These are phyloP conservation scores for Exophiala bonariae DNA, from an alignment of 2,329 filamentous ascomycete genomes.

Conservation along the genomic window DNA sequence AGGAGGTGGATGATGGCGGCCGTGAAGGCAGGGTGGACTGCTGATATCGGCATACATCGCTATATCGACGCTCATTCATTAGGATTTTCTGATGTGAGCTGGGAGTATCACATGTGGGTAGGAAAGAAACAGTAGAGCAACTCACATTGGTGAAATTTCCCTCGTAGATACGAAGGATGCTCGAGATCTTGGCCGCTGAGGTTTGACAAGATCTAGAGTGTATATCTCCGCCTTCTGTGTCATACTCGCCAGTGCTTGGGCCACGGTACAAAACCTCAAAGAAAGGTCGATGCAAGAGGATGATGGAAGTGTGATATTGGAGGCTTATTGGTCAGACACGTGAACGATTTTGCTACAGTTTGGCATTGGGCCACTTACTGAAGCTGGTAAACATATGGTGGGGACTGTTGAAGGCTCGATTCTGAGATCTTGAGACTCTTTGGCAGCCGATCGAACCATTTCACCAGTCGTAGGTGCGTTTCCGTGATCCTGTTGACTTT, in stretches of 20 bases:
- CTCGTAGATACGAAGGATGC: constrained; percentile 6
- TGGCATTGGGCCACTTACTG: constrained; percentile 2
- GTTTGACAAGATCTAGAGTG: constrained; percentile 4
- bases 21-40: constrained; percentile 6
- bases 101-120: too few species aligned
- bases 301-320: constrained; percentile 7
- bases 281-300: constrained; percentile 11
- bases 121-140: background rate
- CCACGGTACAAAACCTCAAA: background rate
- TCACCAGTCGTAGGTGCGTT: constrained; percentile 4
- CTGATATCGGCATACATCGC: constrained; percentile 8
- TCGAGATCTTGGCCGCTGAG: constrained; percentile 2
- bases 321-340: too few species aligned
- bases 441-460: constrained; percentile 2
- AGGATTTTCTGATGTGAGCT: background rate
- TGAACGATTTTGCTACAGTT: too few species aligned
- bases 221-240: background rate
- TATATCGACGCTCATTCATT: background rate
- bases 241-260: background rate
- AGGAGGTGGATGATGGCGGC: constrained; percentile 5
- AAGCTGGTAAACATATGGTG: constrained; percentile 9
- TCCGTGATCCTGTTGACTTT: constrained; percentile 1
- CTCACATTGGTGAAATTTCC: background rate
- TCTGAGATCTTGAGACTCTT: constrained; percentile 6
- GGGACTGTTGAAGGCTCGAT: constrained; percentile 3